These are phyloP conservation scores for Candida morakotiae DNA, from an alignment of 805 yeast genomes.

Conservation along the genomic window DNA sequence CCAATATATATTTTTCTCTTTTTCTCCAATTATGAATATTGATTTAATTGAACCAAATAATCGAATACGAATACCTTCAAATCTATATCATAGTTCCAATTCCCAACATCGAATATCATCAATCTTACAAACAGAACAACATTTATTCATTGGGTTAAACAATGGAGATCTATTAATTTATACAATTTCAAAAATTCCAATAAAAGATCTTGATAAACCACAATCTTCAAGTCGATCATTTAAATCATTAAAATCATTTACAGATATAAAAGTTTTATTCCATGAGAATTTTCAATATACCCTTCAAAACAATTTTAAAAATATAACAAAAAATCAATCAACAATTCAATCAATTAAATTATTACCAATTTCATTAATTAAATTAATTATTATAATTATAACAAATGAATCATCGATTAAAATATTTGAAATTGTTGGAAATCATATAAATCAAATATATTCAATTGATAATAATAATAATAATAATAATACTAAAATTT, in stretches of 20 bases:
- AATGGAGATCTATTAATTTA: constrained; percentile 33
- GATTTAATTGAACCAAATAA: constrained; percentile 35
- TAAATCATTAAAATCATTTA: constrained; percentile 3
- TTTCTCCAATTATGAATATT: constrained; percentile 24
- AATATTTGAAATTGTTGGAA: constrained; percentile 28
- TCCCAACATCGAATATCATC: constrained; percentile 18
- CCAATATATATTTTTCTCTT: neutral
- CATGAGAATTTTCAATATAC: constrained; percentile 17
- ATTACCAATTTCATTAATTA: constrained; percentile 7
- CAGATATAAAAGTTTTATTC: constrained; percentile 7
- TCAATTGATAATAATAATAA: constrained; percentile 21
- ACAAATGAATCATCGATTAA: constrained; percentile 19
- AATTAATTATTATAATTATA: constrained; percentile 17
- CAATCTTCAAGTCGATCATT: constrained; percentile 1
- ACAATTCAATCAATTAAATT: constrained; percentile 10
- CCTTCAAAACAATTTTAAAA: constrained; percentile 16
- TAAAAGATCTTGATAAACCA: constrained; percentile 12
- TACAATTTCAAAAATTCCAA: constrained; percentile 10
- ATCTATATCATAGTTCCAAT: neutral
- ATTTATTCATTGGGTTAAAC: constrained; percentile 27
- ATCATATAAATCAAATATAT: constrained; percentile 28
- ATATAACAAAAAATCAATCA: constrained; percentile 12
- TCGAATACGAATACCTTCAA: constrained; percentile 25
- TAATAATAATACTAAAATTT: constrained; percentile 12
- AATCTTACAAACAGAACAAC: constrained; percentile 14